phyloP scores from a whole-genome alignment of 2,329 filamentous ascomycete species.

The Zymoseptoria tritici region DNA sequence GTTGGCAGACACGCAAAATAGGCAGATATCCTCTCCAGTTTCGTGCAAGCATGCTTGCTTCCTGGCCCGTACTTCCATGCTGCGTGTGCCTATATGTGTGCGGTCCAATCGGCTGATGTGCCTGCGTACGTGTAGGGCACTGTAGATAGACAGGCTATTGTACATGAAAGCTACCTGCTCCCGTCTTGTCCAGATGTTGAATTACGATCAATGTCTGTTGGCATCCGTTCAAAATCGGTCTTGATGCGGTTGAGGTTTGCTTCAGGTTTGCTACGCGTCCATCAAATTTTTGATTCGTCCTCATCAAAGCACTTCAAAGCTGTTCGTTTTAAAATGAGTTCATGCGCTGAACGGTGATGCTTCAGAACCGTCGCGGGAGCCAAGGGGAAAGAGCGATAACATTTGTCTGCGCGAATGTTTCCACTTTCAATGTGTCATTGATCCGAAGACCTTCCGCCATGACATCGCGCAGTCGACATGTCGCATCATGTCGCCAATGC shows the following conservation, averaged over 20 bases:
- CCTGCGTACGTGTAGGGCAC: background rate
- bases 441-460: background rate
- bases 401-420: background rate
- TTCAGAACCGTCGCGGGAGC: background rate
- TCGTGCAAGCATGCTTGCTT: background rate
- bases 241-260: background rate
- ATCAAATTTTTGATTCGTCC: background rate
- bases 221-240: background rate
- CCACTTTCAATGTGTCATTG: background rate
- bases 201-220: too few relatives aligned
- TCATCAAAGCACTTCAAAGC: background rate
- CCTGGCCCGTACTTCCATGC: background rate
- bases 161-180: too few relatives aligned
- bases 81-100: background rate
- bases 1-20: too few relatives aligned
- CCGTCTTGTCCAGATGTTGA: too few relatives aligned
- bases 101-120: background rate
- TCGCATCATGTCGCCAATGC: background rate
- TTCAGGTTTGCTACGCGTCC: background rate
- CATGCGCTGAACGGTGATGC: background rate
- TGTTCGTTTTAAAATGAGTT: background rate
- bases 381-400: background rate
- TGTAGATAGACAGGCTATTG: too few relatives aligned
- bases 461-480: background rate
- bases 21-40: background rate